Percentiles rank a stretch among this genome's conserved stretches.
phyloP scores from a whole-genome alignment of 2,329 filamentous ascomycete genomes.

The Alternaria viburni region DNA sequence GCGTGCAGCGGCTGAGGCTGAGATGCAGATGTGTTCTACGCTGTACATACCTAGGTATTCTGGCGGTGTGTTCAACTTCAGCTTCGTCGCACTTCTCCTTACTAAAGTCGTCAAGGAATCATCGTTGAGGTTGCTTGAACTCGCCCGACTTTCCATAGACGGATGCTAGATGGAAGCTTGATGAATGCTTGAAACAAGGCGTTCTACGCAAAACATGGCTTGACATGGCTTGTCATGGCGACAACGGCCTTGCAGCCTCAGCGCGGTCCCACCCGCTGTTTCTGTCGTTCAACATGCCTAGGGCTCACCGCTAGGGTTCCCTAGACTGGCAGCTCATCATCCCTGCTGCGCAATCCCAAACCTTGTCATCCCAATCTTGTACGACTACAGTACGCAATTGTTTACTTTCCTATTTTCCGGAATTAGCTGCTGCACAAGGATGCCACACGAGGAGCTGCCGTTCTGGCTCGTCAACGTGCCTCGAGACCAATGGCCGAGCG shows the following conservation, averaged over 20 bases:
- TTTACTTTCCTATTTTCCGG: not conserved
- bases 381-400: not conserved
- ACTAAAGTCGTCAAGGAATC: not conserved
- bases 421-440: not conserved
- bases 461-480: constrained; percentile 89
- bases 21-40: not conserved
- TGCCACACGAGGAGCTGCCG: constrained; percentile 50
- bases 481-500: constrained; percentile 62
- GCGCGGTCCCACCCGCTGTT: constrained; percentile 19
- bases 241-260: constrained; percentile 1
- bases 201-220: constrained; percentile 22
- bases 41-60: not conserved
- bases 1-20: constrained; percentile 7
- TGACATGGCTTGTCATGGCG: constrained; percentile 7
- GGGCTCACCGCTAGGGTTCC: constrained; percentile 7
- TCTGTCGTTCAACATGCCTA: constrained; percentile 11
- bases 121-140: too few relatives aligned
- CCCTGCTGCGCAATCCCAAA: constrained; percentile 14
- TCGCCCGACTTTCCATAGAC: not conserved
- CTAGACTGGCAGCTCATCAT: constrained; percentile 7
- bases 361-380: constrained; percentile 8
- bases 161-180: not conserved
- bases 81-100: not conserved
- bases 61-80: not conserved
- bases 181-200: constrained; percentile 13